Evolutionary conservation across 176 grass and related monocot genomes (phyloP).

Genomic region (Triticum dicoccoides): DNA sequence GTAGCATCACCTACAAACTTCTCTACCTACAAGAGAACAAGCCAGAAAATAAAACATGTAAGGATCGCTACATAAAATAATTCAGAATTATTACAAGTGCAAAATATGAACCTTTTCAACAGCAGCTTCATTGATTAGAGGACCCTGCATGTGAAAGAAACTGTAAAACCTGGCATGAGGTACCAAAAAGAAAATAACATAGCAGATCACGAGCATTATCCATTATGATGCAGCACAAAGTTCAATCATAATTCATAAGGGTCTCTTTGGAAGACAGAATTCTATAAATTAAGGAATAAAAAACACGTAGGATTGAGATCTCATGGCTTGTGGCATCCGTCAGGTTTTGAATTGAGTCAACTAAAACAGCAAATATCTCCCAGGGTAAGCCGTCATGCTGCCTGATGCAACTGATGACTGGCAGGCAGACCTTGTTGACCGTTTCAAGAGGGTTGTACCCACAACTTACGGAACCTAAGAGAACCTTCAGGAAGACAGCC

Average conservation of each 20-base stretch:
- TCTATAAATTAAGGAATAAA: background rate
- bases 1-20: conserved; percentile 77
- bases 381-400: background rate
- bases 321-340: background rate
- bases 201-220: background rate
- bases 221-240: background rate
- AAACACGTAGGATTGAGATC: background rate
- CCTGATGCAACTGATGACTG: background rate
- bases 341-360: background rate
- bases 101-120: conserved; percentile 63
- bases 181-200: background rate
- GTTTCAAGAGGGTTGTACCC: background rate
- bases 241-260: background rate
- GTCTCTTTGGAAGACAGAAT: background rate
- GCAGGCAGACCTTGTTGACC: background rate
- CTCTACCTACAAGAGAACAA: conserved; percentile 69
- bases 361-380: background rate
- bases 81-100: background rate
- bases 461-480: background rate
- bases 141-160: conserved; percentile 62
- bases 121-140: conserved; percentile 93
- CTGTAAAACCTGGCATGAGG: conserved; percentile 16
- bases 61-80: background rate
- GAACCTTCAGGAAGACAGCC: background rate
- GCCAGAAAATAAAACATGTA: conserved; percentile 21